Evolutionary conservation across 139 green algal genomes (phyloP).

Genomic region (Closterium sp.): DNA sequence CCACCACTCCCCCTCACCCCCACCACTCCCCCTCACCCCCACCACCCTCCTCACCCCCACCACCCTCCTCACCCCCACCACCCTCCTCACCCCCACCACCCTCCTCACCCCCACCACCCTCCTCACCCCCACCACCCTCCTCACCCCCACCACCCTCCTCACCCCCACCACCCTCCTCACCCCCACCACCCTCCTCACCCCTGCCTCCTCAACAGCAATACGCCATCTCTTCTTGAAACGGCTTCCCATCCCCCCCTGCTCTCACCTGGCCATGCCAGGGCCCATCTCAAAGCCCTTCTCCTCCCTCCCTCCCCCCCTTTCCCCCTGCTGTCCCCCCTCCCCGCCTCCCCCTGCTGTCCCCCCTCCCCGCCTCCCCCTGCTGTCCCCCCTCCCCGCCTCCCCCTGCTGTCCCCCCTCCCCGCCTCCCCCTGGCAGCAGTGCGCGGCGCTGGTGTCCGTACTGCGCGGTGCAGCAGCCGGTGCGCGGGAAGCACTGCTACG

Average conservation of each 20-base stretch:
- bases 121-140: too few relatives aligned
- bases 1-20: too few relatives aligned
- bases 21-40: too few relatives aligned
- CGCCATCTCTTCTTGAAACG: neutral
- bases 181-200: too few relatives aligned
- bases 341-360: neutral
- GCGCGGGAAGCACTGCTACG: conserved; percentile 77
- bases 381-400: neutral
- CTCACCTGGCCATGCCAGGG: neutral
- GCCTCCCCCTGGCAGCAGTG: neutral
- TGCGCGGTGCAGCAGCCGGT: conserved; percentile 54
- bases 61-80: too few relatives aligned
- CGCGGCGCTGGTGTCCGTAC: conserved; percentile 24
- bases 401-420: neutral
- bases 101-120: too few relatives aligned
- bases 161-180: too few relatives aligned
- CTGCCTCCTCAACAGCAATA: neutral
- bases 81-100: too few relatives aligned
- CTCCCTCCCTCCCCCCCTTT: too few relatives aligned
- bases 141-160: too few relatives aligned
- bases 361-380: neutral
- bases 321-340: neutral
- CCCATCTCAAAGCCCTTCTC: neutral
- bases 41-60: too few relatives aligned
- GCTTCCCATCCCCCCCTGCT: neutral